phyloP scores from a whole-genome alignment of 1,284 basidiomycete genomes.

The Fomitopsis palustris region DNA sequence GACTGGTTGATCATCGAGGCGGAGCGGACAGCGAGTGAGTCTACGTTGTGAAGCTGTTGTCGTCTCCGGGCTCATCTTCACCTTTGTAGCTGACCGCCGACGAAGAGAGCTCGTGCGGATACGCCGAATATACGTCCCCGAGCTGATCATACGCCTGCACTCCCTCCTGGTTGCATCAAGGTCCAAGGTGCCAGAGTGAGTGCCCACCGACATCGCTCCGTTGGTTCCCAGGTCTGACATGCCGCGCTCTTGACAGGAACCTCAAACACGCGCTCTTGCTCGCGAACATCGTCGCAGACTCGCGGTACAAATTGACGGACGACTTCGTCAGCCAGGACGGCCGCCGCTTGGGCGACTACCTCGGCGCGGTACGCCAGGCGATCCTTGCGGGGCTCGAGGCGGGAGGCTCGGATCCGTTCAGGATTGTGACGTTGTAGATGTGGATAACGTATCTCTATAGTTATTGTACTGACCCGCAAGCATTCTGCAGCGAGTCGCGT shows the following conservation, averaged over 20 bases:
- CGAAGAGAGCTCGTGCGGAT: conserved; percentile 74
- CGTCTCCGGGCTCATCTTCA: background rate
- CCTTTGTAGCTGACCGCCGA: conserved; percentile 48
- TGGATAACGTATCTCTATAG: background rate
- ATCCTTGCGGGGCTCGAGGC: conserved; percentile 66
- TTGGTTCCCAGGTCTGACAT: background rate
- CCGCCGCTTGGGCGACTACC: conserved; percentile 62
- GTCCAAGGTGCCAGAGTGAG: conserved; percentile 64
- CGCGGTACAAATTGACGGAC: conserved; percentile 82
- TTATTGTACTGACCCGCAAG: too few species aligned
- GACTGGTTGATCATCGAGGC: conserved; percentile 69
- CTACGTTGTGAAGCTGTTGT: background rate
- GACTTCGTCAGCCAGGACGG: conserved; percentile 74
- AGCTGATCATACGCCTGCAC: conserved; percentile 87
- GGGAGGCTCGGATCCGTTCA: conserved; percentile 73
- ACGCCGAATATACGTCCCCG: conserved; percentile 87
- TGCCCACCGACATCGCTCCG: conserved; percentile 16
- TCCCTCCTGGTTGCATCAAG: conserved; percentile 68
- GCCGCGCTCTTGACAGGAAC: conserved; percentile 51
- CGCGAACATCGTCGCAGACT: conserved; percentile 85
- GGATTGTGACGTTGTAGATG: conserved; percentile 33
- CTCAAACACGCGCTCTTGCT: conserved; percentile 78
- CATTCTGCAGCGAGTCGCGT: too few species aligned
- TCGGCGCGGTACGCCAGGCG: conserved; percentile 68
- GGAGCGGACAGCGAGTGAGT: conserved; percentile 39